Base-by-base conservation (phyloP, 129 eudicot species). In the Centella asiatica region DNA sequence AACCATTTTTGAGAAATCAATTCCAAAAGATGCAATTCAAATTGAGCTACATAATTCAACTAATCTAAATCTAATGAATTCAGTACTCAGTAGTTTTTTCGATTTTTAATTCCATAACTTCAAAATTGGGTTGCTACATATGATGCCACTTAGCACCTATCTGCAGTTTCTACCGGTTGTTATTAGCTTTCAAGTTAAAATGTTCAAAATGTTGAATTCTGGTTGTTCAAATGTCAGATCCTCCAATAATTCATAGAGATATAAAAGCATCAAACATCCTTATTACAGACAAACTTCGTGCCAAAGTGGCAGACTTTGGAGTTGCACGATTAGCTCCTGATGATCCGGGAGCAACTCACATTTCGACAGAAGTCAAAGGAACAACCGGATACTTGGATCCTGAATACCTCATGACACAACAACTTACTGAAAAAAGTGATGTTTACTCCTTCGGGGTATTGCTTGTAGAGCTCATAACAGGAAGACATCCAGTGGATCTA, bases 271-370 rank as follows among this genome's bases (percentile, higher is more conserved):
- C 95, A 40, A 89, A 89, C 63, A 70, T 89, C 61, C 82, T 89
- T 50, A 64, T 89, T 66, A 89, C 89, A 0, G 89, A 89, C 44
- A 89, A 83, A 24, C 62, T 85, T 4, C 81, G 90, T 27, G 97
- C 95, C 26, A 89, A 89, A 74, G 97, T 89, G 31, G 93, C 97
- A 18, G 97, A 89, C 71, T 89, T 89, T 75, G 97, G 95, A 25
- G 76, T 89, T 65, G 95, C 97, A 1, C 77, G 95, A 3, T 33
- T 86, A 62, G 78, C 70, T 39, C 49, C 81, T 37, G 86, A 78
- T 71, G 83, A 86, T 74, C 70, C 70, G 0, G 69, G 24, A 0
- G 95, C 81, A 26, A 85, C 97, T 48, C 93, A 89, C 34, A 78
- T 89, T 34, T 89, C 95, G 17, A 89, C 97, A 17, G 89, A 89